A percentile compares a stretch with the other conserved stretches of the same genome.
Conservation (phyloP, 2,329 filamentous ascomycete genomes). For the Malbranchea zuffiana region DNA sequence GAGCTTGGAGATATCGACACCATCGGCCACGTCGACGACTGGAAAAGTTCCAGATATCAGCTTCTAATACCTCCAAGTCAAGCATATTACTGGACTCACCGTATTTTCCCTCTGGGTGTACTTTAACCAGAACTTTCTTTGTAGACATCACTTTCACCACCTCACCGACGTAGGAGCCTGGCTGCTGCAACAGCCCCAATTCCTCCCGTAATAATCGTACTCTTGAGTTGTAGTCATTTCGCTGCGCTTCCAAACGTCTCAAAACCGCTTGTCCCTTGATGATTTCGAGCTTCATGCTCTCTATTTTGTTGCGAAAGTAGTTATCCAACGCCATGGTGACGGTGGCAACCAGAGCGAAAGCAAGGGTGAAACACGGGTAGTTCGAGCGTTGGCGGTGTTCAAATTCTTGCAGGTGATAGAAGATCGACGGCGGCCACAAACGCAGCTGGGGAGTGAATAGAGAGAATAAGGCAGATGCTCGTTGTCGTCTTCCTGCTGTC, state of each 20-base stretch:
- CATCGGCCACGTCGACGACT: slow-evolving; percentile 95
- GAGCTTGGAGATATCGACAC: slow-evolving; percentile 88
- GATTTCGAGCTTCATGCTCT: slow-evolving; percentile 99
- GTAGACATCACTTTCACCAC: slow-evolving; percentile 99
- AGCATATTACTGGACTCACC: slow-evolving; percentile 46
- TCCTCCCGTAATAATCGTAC: slow-evolving; percentile 92
- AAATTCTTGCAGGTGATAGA: too few species aligned
- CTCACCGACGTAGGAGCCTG: slow-evolving; percentile 94
- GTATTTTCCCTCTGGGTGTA: slow-evolving; percentile 99
- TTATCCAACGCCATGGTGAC: slow-evolving; percentile 92
- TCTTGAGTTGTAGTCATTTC: slow-evolving; percentile 98
- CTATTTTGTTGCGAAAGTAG: slow-evolving; percentile 99
- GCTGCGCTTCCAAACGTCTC: slow-evolving; percentile 87
- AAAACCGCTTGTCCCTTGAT: slow-evolving; percentile 96
- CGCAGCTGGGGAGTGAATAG: too few species aligned
- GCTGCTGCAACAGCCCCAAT: slow-evolving; percentile 88
- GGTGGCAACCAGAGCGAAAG: too few species aligned
- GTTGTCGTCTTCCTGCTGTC: too few species aligned
- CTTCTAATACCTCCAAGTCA: neutral
- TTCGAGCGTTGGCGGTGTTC: too few species aligned
- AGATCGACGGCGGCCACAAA: too few species aligned
- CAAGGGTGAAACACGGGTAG: too few species aligned
- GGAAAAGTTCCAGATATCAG: neutral
- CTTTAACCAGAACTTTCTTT: slow-evolving; percentile 97
- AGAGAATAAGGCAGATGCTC: too few species aligned